Percentiles rank a stretch among this genome's conserved stretches.
Conservation (phyloP, 306 rosid species). For the Sesbania bispinosa region DNA sequence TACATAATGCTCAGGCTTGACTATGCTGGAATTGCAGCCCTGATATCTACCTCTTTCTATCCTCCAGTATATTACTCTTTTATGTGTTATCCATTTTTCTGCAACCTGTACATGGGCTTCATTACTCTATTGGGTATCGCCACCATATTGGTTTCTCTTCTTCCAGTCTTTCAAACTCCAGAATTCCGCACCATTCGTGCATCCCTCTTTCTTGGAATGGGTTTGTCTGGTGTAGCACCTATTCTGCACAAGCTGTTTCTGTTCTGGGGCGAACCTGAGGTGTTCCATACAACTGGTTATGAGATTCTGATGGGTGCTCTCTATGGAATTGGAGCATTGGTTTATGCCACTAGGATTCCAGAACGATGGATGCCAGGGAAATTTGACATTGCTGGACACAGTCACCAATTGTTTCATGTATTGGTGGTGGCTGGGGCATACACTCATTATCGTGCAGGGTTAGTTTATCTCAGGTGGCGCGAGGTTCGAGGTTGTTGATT, state of each 20-base stretch:
- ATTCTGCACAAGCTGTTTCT: conserved; percentile 77
- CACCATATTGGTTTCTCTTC: conserved; percentile 65
- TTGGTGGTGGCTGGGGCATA: conserved; percentile 93
- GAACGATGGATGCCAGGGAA: conserved; percentile 99
- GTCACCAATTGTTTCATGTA: conserved; percentile 89
- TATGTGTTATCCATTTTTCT: conserved; percentile 91
- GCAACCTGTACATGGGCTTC: conserved; percentile 81
- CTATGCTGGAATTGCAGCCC: conserved; percentile 98
- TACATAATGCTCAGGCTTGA: conserved; percentile 93
- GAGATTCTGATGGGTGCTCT: conserved; percentile 83
- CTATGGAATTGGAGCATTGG: conserved; percentile 80
- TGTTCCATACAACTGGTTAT: conserved; percentile 74
- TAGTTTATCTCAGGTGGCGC: conserved; percentile 93
- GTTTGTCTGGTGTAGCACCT: conserved; percentile 69
- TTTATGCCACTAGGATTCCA: conserved; percentile 90
- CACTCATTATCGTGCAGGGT: conserved; percentile 85
- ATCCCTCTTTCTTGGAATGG: conserved; percentile 87
- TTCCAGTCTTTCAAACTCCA: conserved; percentile 86
- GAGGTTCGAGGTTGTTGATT: conserved; percentile 79
- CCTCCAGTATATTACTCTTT: conserved; percentile 97
- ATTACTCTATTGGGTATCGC: conserved; percentile 75
- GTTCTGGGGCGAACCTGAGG: conserved; percentile 90
- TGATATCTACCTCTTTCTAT: conserved; percentile 87
- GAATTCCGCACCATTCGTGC: conserved; percentile 72
- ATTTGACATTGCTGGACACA: conserved; percentile 95